phyloP scores from a whole-genome alignment of 139 green algal species.

The Auxenochlorella protothecoides region DNA sequence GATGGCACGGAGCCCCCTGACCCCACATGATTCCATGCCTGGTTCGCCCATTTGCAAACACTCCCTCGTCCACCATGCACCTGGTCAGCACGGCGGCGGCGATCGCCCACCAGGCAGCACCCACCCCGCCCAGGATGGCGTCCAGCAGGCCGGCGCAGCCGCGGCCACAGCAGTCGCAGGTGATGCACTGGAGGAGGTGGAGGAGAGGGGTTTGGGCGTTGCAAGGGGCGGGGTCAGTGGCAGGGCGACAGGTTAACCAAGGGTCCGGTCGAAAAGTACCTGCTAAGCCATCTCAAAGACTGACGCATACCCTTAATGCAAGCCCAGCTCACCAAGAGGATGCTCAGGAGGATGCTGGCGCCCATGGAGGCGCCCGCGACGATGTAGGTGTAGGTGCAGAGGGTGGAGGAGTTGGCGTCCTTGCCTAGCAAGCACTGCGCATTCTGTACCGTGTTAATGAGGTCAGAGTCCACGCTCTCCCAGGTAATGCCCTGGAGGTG shows the following conservation, averaged over 20 bases:
- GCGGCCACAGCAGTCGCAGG: neutral
- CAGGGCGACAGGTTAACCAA: too few relatives aligned
- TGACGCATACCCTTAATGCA: neutral
- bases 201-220: constrained; percentile 1
- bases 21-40: too few relatives aligned
- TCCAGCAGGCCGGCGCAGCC: neutral
- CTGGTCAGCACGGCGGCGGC: neutral
- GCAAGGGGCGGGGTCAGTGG: too few relatives aligned
- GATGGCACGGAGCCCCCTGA: too few relatives aligned
- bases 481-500: too few relatives aligned
- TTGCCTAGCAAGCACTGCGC: constrained; percentile 1
- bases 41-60: too few relatives aligned
- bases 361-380: neutral
- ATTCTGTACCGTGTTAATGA: neutral
- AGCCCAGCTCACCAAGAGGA: constrained; percentile 1
- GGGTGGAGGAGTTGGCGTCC: neutral
- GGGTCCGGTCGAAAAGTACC: too few relatives aligned
- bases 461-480: too few relatives aligned
- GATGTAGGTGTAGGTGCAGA: neutral
- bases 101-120: neutral
- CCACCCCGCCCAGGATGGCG: neutral
- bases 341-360: constrained; percentile 1
- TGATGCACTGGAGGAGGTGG: too few relatives aligned
- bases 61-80: neutral
- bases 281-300: too few relatives aligned